Base-by-base conservation (phyloP, 495 filamentous ascomycete species). In the Penicillium argentinense region DNA sequence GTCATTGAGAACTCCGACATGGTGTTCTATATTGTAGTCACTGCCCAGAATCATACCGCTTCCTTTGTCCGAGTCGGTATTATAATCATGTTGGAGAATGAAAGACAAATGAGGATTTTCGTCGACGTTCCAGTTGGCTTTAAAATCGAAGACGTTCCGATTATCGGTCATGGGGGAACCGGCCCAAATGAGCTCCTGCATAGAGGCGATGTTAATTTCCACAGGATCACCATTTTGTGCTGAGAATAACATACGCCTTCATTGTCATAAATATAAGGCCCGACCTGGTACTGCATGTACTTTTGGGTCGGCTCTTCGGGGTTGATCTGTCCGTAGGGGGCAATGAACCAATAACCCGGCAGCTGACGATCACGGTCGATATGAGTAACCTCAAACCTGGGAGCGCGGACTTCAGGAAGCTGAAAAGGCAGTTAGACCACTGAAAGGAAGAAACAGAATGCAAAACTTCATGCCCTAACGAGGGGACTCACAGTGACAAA, bases 91-190 rank as follows among this genome's bases (percentile, higher is more conserved):
- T 16, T 69, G 64, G 28, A 69, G 42, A 44, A 76, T 68, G 24
- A 69, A 63, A 28, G 68, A 76, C 1, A 74, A 59, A 25, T 75
- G 73, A 26, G 63, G 52, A 2, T 51, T 43, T 5, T 60, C 59
- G 17, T 63, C 54, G 3, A 59, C 43, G 41, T 63, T 55, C 40
- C 62, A 44, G 46, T 64, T 46, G 14, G 55, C 62, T 41, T 68
- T 56, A 59, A 74, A 73, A 36, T 69, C 63, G 45, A 60, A 60
- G 14, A 51, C 40, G 34, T 62, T 63, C 8, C 54, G 58, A 14
- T 67, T 64, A 1, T 64, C 45, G 25, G 62, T 57, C 16, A 51
- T 30, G 23, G 47, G 51, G 5, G 58, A 57, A 8, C 64, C 66
- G 2, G 56, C 54, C 64, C 66, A 64, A 23, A 69, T 49, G 19